Evolutionary conservation across 768 basidiomycete genomes (phyloP).

Genomic region (Lentinula boryana): DNA sequence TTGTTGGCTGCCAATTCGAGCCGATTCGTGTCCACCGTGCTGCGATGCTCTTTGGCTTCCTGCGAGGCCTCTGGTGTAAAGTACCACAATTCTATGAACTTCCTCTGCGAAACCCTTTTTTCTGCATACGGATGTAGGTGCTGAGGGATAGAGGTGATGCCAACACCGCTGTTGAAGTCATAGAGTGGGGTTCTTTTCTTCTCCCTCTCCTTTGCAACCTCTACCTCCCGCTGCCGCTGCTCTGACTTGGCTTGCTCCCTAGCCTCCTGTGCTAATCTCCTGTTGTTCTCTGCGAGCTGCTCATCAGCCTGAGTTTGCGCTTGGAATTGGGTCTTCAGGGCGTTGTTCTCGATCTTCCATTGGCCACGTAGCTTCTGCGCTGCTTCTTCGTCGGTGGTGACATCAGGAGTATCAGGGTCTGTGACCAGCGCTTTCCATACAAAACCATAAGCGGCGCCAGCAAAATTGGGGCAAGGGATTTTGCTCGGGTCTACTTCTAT

Average conservation of each 20-base stretch:
- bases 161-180: no score
- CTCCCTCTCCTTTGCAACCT: constrained; percentile 12
- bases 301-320: not conserved
- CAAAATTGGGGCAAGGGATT: not conserved
- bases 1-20: not conserved
- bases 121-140: no score
- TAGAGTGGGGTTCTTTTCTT: constrained; percentile 3
- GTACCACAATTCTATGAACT: no score
- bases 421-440: not conserved
- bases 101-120: no score
- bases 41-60: not conserved
- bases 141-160: no score
- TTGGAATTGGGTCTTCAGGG: not conserved
- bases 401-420: not conserved
- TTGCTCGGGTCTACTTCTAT: not conserved
- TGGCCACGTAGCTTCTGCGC: not conserved
- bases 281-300: constrained; percentile 15
- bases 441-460: not conserved
- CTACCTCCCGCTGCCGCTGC: constrained; percentile 11
- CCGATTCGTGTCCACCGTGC: not conserved
- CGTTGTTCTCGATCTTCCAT: constrained; percentile 1
- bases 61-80: no score
- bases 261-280: constrained; percentile 15
- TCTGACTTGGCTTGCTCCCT: constrained; percentile 5
- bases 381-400: constrained; percentile 11